Conservation (phyloP, 2,329 filamentous ascomycete genomes). For the Cladosporium austrohemisphaericum region DNA sequence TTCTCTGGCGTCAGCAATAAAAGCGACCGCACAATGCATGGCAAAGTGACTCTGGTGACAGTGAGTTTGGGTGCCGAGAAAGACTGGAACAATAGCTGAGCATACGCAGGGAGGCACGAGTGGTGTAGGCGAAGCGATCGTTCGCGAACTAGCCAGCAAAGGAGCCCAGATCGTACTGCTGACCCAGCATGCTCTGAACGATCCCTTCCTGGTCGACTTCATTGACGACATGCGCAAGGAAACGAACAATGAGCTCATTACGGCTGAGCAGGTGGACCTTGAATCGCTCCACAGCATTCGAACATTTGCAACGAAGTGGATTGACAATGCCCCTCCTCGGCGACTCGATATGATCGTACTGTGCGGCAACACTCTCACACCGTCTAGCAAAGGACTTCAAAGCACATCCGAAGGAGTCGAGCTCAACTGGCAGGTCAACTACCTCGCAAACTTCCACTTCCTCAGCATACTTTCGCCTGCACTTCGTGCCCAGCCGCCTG, state of each 20-base stretch:
- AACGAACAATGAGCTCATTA: conserved; percentile 82
- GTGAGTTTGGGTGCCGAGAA: conserved; percentile 44
- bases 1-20: conserved; percentile 70
- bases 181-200: conserved; percentile 73
- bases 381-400: conserved; percentile 55
- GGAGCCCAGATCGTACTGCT: conserved; percentile 90
- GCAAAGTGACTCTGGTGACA: conserved; percentile 89
- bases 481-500: conserved; percentile 83
- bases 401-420: conserved; percentile 78
- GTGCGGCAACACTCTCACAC: conserved; percentile 74
- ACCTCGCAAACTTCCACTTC: conserved; percentile 91
- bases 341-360: conserved; percentile 87
- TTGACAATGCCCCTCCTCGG: conserved; percentile 87
- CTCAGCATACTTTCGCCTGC: conserved; percentile 88
- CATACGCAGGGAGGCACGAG: conserved; percentile 72
- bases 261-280: conserved; percentile 91
- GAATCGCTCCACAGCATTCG: conserved; percentile 85
- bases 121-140: conserved; percentile 78
- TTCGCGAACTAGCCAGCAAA: conserved; percentile 68
- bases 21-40: conserved; percentile 82
- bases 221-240: conserved; percentile 78
- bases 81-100: conserved; percentile 19
- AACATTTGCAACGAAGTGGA: conserved; percentile 93
- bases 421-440: conserved; percentile 91
- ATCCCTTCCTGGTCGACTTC: conserved; percentile 88